Base-by-base conservation (phyloP, 2,329 filamentous ascomycete genomes). In the Emmonsiellopsis sp. region DNA sequence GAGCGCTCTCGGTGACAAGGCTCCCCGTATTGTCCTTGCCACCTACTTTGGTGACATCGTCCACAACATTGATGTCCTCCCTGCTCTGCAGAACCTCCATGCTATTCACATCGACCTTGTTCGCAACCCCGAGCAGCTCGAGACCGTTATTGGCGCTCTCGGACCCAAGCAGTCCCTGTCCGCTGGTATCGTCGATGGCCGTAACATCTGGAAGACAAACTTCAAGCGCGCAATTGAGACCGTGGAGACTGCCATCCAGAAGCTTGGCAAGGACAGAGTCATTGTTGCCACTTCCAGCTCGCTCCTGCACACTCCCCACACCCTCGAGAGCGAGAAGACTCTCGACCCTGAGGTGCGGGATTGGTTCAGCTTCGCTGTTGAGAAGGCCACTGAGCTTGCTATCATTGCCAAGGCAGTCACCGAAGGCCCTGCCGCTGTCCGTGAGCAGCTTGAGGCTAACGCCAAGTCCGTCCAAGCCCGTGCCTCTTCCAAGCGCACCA, bases 131-230 rank as follows among this genome's bases (percentile, higher is more conserved):
- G 92, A 97, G 81, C 93, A 98, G 80, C 86, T 98, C 60, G 84
- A 93, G 58, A 83, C 86, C 62, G 89, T 98, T 67, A 74, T 89
- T 64, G 80, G 78, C 68, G 85, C 90, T 67, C 84, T 98, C 61
- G 90, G 89, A 72, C 76, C 89, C 71, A 89, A 90, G 73, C 94
- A 95, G 71, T 76, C 90, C 64, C 85, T 98, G 62, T 98, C 93
- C 62, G 87, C 85, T 61, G 93, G 93, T 89, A 87, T 98, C 65
- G 93, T 98, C 63, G 91, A 98, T 67, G 93, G 93, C 67, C 90
- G 93, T 69, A 98, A 98, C 83, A 97, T 98, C 81, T 98, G 93
- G 93, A 98, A 98, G 88, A 96, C 90, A 77, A 95, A 97, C 85
- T 87, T 96, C 79, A 87, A 95, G 83, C 84, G 83, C 67, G 90